Base-by-base conservation (phyloP, 2,329 filamentous ascomycete genomes). In the Pseudogymnoascus sp. region DNA sequence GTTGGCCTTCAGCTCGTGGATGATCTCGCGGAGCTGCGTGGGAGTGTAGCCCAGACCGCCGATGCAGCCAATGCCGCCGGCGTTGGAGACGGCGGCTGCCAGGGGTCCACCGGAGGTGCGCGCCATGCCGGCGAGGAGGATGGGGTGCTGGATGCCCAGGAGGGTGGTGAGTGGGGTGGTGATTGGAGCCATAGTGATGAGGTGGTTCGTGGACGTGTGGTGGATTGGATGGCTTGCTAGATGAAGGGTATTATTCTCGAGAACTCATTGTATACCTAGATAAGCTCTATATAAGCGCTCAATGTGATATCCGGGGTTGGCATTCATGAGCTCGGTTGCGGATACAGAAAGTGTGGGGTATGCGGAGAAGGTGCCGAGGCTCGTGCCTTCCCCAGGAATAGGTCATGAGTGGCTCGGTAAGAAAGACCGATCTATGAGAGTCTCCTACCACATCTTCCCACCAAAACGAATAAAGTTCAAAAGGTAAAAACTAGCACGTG, bases 41-140 rank as follows among this genome's bases (percentile, higher is more conserved):
- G 89, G 89, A 66, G 84, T 92, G 80, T 86, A 94, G 77, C 81
- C 86, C 76, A 82, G 84, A 38, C 86, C 84, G 33, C 89, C 84
- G 63, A 90, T 87, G 68, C 91, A 89, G 60, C 89, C 89, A 0
- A 91, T 79, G 0, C 89, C 90, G 15, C 90, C 89, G 5, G 89
- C 87, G 66, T 88, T 88, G 62, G 87, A 94, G 38, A 96, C 91
- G 5, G 91, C 91, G 2, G 91, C 91, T 6, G 91, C 91, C 55
- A 96, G 86, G 15, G 81, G 81, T 0, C 88, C 90, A 64, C 88
- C 87, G 0, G 90, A 92, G 8, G 90, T 90, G 65, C 89, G 85
- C 2, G 93, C 92, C 93, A 97, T 97, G 70, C 93, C 93, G 35
- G 93, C 93, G 17, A 97, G 89, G 68, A 97, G 79, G 74, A 97